These are phyloP conservation scores for Salicornia ramosissima DNA, from an alignment of 148 eudicot genomes.

Conservation along the genomic window DNA sequence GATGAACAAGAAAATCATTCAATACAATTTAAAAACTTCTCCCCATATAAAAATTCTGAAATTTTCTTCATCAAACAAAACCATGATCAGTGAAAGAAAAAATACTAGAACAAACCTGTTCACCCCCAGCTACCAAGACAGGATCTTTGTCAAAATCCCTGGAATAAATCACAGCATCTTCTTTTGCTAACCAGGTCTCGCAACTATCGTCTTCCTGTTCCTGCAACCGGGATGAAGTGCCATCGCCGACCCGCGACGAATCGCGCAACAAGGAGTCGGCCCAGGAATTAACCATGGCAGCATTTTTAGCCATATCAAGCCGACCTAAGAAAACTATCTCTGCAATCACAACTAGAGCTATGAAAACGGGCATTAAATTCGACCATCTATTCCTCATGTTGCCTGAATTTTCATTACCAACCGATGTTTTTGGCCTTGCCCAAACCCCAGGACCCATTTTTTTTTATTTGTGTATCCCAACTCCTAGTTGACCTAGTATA, in stretches of 20 bases:
- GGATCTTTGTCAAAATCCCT: slow-evolving; percentile 75
- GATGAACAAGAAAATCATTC: no score
- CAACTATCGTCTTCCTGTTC: slow-evolving; percentile 26
- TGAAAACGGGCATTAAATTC: slow-evolving; percentile 45
- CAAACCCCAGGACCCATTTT: slow-evolving; percentile 5
- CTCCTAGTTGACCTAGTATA: no score
- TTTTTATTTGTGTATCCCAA: no score
- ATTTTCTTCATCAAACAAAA: no score
- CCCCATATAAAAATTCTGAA: no score
- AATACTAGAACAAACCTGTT: slow-evolving; percentile 38
- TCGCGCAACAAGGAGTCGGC: slow-evolving; percentile 58
- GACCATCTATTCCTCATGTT: slow-evolving; percentile 44
- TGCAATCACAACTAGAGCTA: slow-evolving; percentile 57
- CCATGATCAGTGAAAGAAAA: no score
- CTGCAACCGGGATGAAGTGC: neutral
- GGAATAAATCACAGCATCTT: slow-evolving; percentile 51
- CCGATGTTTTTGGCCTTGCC: neutral
- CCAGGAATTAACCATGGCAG: slow-evolving; percentile 58
- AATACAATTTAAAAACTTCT: no score
- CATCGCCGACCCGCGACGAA: neutral
- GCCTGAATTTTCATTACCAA: neutral
- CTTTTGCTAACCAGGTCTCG: slow-evolving; percentile 68
- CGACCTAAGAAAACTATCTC: slow-evolving; percentile 67
- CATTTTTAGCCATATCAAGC: slow-evolving; percentile 60
- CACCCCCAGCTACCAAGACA: slow-evolving; percentile 43